Evolutionary conservation across 2,329 filamentous ascomycete species (phyloP), one percentile per base, ranked within the genome.

Genomic region (Claviceps capensis): DNA sequence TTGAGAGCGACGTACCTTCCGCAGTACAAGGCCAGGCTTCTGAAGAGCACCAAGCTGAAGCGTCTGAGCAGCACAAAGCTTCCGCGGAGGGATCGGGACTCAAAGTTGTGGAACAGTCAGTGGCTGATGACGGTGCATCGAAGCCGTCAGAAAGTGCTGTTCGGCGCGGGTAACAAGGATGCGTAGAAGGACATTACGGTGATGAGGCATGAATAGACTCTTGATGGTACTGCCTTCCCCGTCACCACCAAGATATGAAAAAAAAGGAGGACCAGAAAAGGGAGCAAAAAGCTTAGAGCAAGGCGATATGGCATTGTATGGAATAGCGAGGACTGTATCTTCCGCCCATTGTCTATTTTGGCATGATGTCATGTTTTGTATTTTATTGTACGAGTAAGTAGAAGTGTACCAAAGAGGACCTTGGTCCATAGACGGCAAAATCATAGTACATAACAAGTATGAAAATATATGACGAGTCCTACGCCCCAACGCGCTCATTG

Each of bases 91-190:
- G 53, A 13, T 34, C 30, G 9, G 30, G 50, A 56, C 58, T 22
- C 51, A 56, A n/a, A 52, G 41, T 51, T 1, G 50, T 37, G 5
- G 47, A 37, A 17, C 55, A 53, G 46, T 8, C 53, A 16, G 44
- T 47, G 4, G 54, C 54, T 5, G 51, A 54, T 23, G 47, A 46
- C 16, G 53, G 54, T 17, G 48, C 48, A 13, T 56, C 59, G 4
- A 51, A 49, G 22, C 56, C 57, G 54, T 59, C 55, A 57, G 56
- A 63, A n/a, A 65, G 67, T 52, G 63, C 63, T 6, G 63, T 61
- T 61, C 5, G 57, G 56, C 2, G 65, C 63, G 6, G 63, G 64
- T 40, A 57, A 59, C 2, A 55, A 60, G 6, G 56, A 60, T 37
- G 54, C 56, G 30, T 54, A 59, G 42, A 36, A 23, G 48, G 58